These are phyloP conservation scores for Pythium scleroteichum DNA, from an alignment of 352 stramenopile genomes.

Conservation along the genomic window DNA sequence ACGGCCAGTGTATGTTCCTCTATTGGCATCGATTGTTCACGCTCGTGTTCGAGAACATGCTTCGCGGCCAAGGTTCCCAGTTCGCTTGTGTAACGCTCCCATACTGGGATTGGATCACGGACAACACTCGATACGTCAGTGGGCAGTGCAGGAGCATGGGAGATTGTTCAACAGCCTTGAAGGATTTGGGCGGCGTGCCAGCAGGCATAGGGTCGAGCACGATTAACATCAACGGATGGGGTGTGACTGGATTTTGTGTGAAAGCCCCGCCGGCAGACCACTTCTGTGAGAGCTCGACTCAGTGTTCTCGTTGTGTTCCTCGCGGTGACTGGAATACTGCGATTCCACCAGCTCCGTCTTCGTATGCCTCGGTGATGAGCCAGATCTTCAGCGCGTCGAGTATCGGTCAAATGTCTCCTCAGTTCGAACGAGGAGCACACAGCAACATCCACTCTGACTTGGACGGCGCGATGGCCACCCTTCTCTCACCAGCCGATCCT, in stretches of 20 bases:
- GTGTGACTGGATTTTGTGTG: conserved; percentile 42
- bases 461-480: conserved; percentile 44
- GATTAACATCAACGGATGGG: conserved; percentile 41
- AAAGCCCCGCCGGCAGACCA: conserved; percentile 35
- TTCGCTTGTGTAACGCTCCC: conserved; percentile 76
- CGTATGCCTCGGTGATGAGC: conserved; percentile 48
- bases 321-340: conserved; percentile 43
- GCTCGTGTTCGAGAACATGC: conserved; percentile 80
- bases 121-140: conserved; percentile 38
- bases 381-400: conserved; percentile 51
- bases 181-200: conserved; percentile 41
- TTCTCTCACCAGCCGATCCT: conserved; percentile 51
- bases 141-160: conserved; percentile 45
- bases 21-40: conserved; percentile 83
- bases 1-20: conserved; percentile 73
- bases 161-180: conserved; percentile 44
- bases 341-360: conserved; percentile 30
- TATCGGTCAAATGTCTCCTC: conserved; percentile 55
- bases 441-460: conserved; percentile 62
- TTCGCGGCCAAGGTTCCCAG: conserved; percentile 52
- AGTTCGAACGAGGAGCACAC: conserved; percentile 50
- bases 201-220: neutral
- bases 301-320: conserved; percentile 52
- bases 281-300: conserved; percentile 47
- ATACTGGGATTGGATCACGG: conserved; percentile 77